Conservation (phyloP, 179 eudicot genomes). For the Beta corolliflora region DNA sequence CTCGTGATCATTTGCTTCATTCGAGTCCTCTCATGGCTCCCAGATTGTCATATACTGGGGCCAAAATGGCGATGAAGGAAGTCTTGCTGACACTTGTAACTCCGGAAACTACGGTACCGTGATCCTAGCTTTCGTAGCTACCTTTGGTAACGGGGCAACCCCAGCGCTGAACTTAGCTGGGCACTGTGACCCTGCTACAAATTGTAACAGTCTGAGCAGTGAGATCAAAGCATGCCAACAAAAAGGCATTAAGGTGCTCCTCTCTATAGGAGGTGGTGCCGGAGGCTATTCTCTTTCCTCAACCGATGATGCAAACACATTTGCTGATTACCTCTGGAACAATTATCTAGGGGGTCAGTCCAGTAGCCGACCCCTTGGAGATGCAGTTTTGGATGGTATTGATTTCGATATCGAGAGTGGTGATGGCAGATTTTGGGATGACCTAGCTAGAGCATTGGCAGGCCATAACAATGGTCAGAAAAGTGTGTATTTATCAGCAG, state of each 20-base stretch:
- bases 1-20: too few relatives aligned
- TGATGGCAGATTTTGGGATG: slow-evolving; percentile 29
- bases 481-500: slow-evolving; percentile 41
- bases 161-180: slow-evolving; percentile 50
- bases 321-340: slow-evolving; percentile 45
- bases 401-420: slow-evolving; percentile 48
- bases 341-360: slow-evolving; percentile 42
- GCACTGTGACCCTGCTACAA: slow-evolving; percentile 40
- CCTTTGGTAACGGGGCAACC: slow-evolving; percentile 45
- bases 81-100: too few relatives aligned
- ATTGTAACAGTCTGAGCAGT: slow-evolving; percentile 32
- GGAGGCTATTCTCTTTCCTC: slow-evolving; percentile 42
- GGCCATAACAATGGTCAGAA: slow-evolving; percentile 22
- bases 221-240: slow-evolving; percentile 35
- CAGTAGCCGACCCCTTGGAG: slow-evolving; percentile 35
- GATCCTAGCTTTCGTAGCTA: too few relatives aligned
- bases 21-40: too few relatives aligned
- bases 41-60: too few relatives aligned
- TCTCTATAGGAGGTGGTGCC: slow-evolving; percentile 39
- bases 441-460: slow-evolving; percentile 32
- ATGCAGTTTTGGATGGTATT: slow-evolving; percentile 40
- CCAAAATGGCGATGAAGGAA: too few relatives aligned
- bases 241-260: slow-evolving; percentile 38
- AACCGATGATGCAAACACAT: slow-evolving; percentile 38
- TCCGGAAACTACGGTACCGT: too few relatives aligned